Base-by-base conservation (phyloP, 257 asterid species). In the Prunella vulgaris region DNA sequence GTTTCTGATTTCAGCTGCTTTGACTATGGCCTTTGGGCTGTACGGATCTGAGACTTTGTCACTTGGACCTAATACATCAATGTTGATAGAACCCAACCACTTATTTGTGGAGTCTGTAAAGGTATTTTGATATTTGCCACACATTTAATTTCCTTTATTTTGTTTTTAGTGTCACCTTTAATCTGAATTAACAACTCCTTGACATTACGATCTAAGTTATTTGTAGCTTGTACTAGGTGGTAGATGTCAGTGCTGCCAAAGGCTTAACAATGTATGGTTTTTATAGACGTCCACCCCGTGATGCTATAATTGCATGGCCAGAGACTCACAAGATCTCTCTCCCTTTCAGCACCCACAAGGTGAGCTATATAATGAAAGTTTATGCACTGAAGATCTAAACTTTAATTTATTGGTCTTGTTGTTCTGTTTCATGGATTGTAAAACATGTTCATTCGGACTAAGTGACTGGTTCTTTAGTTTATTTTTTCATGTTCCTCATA, bases 1-100 rank as follows among this genome's bases (percentile, higher is more conserved):
- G 46, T 76, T 74, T 77, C 77, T 69, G 60, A 49, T 74, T 78
- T 69, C 90, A 86, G 95, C 74, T 10, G 82, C 83, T 35, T 60
- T 85, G 84, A 72, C 87, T 66, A 70, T 87, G 88, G 81, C 88
- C 13, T 71, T 84, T 69, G 96, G 91, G 64, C 68, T 90, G 69
- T 86, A 87, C 65, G 93, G 90, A 53, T 60, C 98, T 10, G 84
- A 82, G 64, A 78, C 65, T 42, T n/a, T 86, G 73, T 74, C 73
- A 74, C 88, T 92, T 57, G 92, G 96, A 74, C 97, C 98, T 38
- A 79, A 86, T 81, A 57, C 96, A 13, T 92, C 97, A 10, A 73
- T 90, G 59, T 66, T 92, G 84, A 78, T 92, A 48, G 85, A 83
- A 24, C 91, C 91, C 28, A 88, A 70, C 79, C 78, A 83, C 60